Conservation (phyloP, 768 basidiomycete species). For the Saitozyma podzolica region DNA sequence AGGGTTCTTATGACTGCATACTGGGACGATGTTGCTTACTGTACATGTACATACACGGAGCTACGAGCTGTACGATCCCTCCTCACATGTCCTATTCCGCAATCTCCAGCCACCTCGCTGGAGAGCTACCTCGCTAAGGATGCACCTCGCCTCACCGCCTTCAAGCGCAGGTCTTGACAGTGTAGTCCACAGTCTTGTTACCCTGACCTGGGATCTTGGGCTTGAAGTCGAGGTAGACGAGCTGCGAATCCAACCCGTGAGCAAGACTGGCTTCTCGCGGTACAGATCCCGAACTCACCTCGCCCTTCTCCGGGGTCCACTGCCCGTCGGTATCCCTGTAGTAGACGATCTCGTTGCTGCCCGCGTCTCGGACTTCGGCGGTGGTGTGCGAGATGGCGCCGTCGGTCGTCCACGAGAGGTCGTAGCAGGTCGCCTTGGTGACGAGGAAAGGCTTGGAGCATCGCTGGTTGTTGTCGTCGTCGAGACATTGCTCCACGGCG, state of each 20-base stretch:
- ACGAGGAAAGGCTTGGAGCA: slow-evolving; percentile 50
- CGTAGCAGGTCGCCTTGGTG: slow-evolving; percentile 43
- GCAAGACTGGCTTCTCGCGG: not conserved
- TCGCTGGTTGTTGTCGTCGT: slow-evolving; percentile 35
- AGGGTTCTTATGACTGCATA: too few relatives aligned
- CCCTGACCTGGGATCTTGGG: slow-evolving; percentile 41
- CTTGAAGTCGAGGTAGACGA: slow-evolving; percentile 50
- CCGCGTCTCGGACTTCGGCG: slow-evolving; percentile 46
- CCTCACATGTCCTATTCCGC: too few relatives aligned
- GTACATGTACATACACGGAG: too few relatives aligned
- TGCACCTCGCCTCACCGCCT: too few relatives aligned
- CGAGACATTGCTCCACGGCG: slow-evolving; percentile 45
- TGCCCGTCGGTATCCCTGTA: slow-evolving; percentile 49
- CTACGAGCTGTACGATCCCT: too few relatives aligned
- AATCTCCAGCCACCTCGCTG: too few relatives aligned
- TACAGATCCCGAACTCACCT: slow-evolving; percentile 29
- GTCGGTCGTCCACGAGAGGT: slow-evolving; percentile 47
- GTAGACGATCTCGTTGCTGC: slow-evolving; percentile 42
- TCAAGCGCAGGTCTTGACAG: slow-evolving; percentile 30
- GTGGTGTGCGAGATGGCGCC: slow-evolving; percentile 48
- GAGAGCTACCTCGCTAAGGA: too few relatives aligned
- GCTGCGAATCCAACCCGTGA: slow-evolving; percentile 9
- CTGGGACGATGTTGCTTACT: too few relatives aligned
- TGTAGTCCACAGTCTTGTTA: slow-evolving; percentile 48
- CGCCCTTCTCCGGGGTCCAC: slow-evolving; percentile 46